Base-by-base conservation (phyloP, 768 basidiomycete genomes). In the Leccinum sublutescens region DNA sequence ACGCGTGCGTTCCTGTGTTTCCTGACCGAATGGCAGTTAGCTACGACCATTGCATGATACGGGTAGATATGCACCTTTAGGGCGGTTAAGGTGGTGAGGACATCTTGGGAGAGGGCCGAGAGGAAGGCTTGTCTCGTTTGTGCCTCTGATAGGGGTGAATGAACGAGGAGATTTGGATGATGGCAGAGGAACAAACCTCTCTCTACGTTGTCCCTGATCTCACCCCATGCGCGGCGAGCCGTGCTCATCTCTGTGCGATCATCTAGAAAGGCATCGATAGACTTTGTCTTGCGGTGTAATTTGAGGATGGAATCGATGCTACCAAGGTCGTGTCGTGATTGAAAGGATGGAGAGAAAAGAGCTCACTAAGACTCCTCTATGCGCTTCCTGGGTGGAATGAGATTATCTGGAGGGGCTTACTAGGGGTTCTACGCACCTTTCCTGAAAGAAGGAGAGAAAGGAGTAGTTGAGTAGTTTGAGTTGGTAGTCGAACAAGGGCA, bases 1-100 rank as follows among this genome's bases (percentile, higher is more conserved):
- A 50, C 91, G 82, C n/a, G 93, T 95, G 38, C 95, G 84, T 55
- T 93, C 91, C 77, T 96, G 94, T 11, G 88, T 89, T 65, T 95
- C 93, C 92, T 94, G 15, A 12, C 11, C 55, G 11, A 36, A 52
- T 14, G 9, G 3, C 17, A 58, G 40, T 59, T 57, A 59, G 56
- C 55, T 11, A 31, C 11, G 33, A 38, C 40, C 7, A 56, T 33
- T 19, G 5, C 34, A 21, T 50, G 23, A 33, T n/a, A n/a, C 34
- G 33, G 53, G 12, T 19, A 21, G 2, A 47, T 50, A 57, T 68
- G 54, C 64, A 85, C 92, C 81, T 87, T 92, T 50, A 95, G 74
- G 34, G 79, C 66, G 31, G 80, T 80, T 53, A 96, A 76, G 9
- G 86, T 85, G 56, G 75, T 82, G 59, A 96, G 81, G n/a, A 91